Conservation (phyloP, 495 filamentous ascomycete genomes). For the Annulohypoxylon moriforme region DNA sequence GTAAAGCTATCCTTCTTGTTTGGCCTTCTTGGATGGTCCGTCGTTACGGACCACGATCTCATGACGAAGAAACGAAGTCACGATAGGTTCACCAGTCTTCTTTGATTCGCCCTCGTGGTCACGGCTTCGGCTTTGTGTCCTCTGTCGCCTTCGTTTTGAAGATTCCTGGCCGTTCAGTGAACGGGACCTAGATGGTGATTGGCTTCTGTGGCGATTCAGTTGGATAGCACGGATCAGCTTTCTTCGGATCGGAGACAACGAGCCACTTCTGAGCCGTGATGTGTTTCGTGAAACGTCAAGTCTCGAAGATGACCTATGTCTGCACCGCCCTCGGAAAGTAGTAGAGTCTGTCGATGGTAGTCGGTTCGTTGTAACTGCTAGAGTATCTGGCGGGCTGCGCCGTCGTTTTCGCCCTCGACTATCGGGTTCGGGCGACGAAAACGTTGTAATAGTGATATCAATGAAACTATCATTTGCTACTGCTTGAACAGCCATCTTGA, state of each 20-base stretch:
- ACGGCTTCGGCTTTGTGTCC: conserved; percentile 53
- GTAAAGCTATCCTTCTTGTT: conserved; percentile 26
- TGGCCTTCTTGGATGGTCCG: conserved; percentile 26
- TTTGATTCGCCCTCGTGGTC: conserved; percentile 37
- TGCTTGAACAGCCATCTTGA: conserved; percentile 27
- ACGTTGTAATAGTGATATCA: conserved; percentile 42
- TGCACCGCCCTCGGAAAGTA: conserved; percentile 54
- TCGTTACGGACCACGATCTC: conserved; percentile 40
- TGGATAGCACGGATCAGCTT: conserved; percentile 48
- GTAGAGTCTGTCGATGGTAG: conserved; percentile 53
- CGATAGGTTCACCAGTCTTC: conserved; percentile 19
- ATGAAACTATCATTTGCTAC: conserved; percentile 36
- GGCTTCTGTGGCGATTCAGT: conserved; percentile 48
- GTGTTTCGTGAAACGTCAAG: conserved; percentile 45
- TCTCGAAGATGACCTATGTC: conserved; percentile 53
- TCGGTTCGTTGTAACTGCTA: conserved; percentile 30
- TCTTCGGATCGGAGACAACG: conserved; percentile 49
- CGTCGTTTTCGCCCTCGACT: conserved; percentile 50
- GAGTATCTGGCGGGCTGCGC: conserved; percentile 42
- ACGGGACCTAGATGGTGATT: conserved; percentile 53
- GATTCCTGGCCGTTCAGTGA: conserved; percentile 42
- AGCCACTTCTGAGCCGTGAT: conserved; percentile 42
- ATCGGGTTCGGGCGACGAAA: conserved; percentile 49
- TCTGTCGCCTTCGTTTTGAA: conserved; percentile 49
- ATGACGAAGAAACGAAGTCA: conserved; percentile 40